Percentiles rank a stretch among this genome's conserved stretches.
phyloP scores from a whole-genome alignment of 345 rosid species.

The Raphanus raphanistrum region DNA sequence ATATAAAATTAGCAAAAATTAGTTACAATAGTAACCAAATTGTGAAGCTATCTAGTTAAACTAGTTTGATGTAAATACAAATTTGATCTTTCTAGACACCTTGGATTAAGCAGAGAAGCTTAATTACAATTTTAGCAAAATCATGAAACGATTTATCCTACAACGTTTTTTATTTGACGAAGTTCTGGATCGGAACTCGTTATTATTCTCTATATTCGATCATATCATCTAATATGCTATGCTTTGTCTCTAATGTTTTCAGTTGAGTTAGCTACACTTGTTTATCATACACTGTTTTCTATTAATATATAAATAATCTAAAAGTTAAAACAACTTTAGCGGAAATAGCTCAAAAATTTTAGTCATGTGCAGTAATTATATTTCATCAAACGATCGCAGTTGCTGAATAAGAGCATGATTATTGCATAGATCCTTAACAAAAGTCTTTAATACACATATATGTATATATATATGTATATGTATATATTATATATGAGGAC shows the following conservation, averaged over 20 bases:
- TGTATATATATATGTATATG: no score
- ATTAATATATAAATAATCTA: no score
- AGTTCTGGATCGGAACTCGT: neutral
- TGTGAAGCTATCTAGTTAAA: neutral
- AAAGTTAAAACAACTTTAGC: neutral
- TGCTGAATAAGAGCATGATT: no score
- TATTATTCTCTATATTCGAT: no score
- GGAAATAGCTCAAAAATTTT: neutral
- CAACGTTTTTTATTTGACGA: neutral
- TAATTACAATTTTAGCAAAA: neutral
- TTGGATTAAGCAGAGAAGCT: no score
- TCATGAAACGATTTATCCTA: neutral
- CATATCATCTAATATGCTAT: no score
- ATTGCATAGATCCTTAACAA: no score
- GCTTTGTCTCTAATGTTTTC: neutral
- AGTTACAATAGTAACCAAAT: neutral
- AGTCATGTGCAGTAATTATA: neutral
- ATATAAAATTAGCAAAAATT: constrained; percentile 19
- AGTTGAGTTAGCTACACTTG: neutral
- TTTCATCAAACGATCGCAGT: neutral
- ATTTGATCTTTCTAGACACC: neutral
- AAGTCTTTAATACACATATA: no score
- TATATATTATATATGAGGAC: no score
- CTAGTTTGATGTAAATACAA: neutral
- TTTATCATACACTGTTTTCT: no score